Evolutionary conservation across 1,284 basidiomycete species (phyloP), one percentile per base, ranked within the genome.

Genomic region (Vanrija pseudolonga): DNA sequence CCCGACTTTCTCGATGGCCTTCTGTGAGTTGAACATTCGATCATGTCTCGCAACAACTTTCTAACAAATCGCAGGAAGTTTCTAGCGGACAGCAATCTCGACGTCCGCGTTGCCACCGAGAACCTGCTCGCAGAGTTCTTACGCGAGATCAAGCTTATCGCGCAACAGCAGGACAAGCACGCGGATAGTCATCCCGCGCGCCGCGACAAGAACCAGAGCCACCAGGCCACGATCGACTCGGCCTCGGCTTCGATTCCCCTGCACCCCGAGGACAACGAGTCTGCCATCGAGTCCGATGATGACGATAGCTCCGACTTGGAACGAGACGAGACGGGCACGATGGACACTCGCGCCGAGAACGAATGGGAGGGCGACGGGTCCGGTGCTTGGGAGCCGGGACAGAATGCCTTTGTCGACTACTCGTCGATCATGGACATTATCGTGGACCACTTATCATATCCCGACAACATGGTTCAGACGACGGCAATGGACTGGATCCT

Each of bases 1-100:
- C 95, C 96, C 0, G 87, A 95, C 65, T 96, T 98, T 72, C 77
- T 99, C 40, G 93, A 97, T 62, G 94, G 92, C 3, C 81, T 99
- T 42, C 71, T 97, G 90, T 93, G 62, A 79, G 89, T 82, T 32
- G 36, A 1, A 14, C 14, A 2, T 9, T 26, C 24, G 9, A 9
- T 14, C 11, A 9, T 15, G 5, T 15, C 11, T 3, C 14, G n/a
- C n/a, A n/a, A n/a, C 32, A 32, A 8, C 3, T 32, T 2, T 32
- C 32, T 32, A 14, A 32, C 32, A 32, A 32, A 47, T 6, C 17
- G 2, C 68, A 94, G 90, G 63, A 92, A 90, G 76, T 98, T 98
- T 71, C 85, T 98, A 14, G 90, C 90, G 11, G 96, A 99, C 74
- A 91, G 90, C 1, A 95, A 88, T 12, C 87, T 90, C 64, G 95